A percentile compares a stretch with the other conserved stretches of the same genome.
Evolutionary conservation across 73 alveolate species (phyloP).

Genomic region (Paramecium biaurelia): DNA sequence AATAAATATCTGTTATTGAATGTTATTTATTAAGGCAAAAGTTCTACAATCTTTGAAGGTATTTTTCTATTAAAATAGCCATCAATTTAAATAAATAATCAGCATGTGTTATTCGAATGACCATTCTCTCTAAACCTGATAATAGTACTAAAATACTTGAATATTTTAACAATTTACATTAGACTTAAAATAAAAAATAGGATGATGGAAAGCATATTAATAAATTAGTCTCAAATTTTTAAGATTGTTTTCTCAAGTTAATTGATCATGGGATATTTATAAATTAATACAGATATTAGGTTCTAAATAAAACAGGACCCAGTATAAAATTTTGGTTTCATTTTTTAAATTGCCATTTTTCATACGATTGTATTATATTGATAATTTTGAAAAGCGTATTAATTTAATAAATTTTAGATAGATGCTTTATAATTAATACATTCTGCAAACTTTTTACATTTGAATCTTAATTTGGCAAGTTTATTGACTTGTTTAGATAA

Average conservation of each 20-base stretch:
- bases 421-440: neutral
- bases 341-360: neutral
- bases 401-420: neutral
- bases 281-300: neutral
- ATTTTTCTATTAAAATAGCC: neutral
- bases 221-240: neutral
- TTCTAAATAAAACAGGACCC: neutral
- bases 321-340: neutral
- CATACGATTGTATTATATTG: neutral
- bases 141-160: neutral
- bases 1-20: neutral
- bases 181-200: neutral
- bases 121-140: neutral
- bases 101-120: neutral
- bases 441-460: neutral
- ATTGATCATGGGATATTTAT: neutral
- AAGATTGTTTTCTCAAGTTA: neutral
- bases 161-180: neutral
- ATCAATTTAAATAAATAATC: neutral
- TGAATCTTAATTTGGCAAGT: neutral
- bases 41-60: slow-evolving; percentile 1
- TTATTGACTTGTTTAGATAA: neutral
- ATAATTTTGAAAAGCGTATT: neutral
- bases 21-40: neutral
- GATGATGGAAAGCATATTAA: neutral